Conservation (phyloP, 441 rosid genomes). For the Erysimum cheiri region DNA sequence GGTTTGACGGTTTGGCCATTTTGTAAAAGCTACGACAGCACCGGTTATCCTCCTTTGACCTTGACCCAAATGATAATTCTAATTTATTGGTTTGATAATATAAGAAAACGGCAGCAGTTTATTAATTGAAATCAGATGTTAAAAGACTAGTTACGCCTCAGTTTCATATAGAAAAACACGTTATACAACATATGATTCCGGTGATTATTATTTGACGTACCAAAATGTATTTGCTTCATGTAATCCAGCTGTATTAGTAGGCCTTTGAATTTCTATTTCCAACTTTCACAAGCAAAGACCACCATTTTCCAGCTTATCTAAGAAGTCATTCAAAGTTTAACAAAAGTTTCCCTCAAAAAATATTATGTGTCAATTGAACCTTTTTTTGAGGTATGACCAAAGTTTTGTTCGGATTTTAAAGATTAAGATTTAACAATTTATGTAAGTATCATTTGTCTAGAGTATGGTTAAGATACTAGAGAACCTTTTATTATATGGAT, state of each 20-base stretch:
- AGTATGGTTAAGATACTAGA: neutral
- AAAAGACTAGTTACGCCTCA: conserved; percentile 17
- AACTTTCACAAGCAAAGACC: conserved; percentile 32
- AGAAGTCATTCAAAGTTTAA: neutral
- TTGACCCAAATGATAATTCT: neutral
- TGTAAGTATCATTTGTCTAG: neutral
- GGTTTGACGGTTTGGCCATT: conserved; percentile 23
- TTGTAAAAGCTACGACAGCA: conserved; percentile 3
- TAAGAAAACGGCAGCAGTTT: neutral
- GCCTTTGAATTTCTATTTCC: conserved; percentile 11
- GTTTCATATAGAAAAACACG: conserved; percentile 30
- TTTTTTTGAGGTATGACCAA: neutral
- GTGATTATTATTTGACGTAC: conserved; percentile 34
- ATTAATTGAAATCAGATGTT: conserved; percentile 20
- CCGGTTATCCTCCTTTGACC: conserved; percentile 27
- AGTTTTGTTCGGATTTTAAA: neutral
- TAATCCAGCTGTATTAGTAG: conserved; percentile 41
- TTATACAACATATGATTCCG: conserved; percentile 28
- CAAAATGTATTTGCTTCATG: conserved; percentile 35
- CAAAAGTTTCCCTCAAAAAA: neutral
- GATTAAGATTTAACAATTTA: neutral
- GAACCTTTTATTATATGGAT: neutral
- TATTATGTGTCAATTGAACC: neutral
- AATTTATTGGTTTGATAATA: neutral
- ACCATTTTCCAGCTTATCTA: conserved; percentile 35